Evolutionary conservation across 805 yeast species (phyloP), one percentile per base, ranked within the genome.

Genomic region (Lipomyces chichibuensis): DNA sequence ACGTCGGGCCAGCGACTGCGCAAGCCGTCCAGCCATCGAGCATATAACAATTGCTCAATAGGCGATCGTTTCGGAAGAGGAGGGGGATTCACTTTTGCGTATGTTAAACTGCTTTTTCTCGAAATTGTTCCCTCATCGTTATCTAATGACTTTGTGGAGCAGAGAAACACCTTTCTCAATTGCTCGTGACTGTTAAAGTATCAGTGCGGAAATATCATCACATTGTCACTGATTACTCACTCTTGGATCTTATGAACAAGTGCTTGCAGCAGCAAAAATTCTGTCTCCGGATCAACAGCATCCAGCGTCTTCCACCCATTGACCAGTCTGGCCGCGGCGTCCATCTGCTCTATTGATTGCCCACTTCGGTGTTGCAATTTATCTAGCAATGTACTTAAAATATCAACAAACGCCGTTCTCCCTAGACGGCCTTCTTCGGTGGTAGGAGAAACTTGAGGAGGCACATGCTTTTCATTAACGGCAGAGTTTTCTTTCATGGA

Each of bases 1-100:
- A 66, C 65, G 2, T 66, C 70, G 17, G 73, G 72, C 65, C 65
- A 66, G 23, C 74, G 69, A 20, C 62, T 52, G 20, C 70, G 65
- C 53, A 71, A 39, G 13, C 73, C 72, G 2, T 71, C 74, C 14
- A 67, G 43, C 74, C 74, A 71, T 37, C 74, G 57, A 3, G 71
- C 61, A 43, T 71, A 71, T 27, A 69, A 60, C 49, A 71, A 33
- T 53, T 73, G 68, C 29, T 71, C 74, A 25, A 72, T 69, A 13
- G 67, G 63, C 27, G 63, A 52, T 29, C 66, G 65, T 43, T 53
- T 49, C 32, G 70, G 71, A 39, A 65, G 43, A 37, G 60, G 27
- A 25, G 69, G 69, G 20, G 59, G 39, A 13, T 57, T 51, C 23
- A 57, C 56, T 3, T 59, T 32, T 23, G 35, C 13, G 23, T 7